These are phyloP conservation scores for Albifimbria verrucaria DNA, from an alignment of 2,329 filamentous ascomycete genomes.

Conservation along the genomic window DNA sequence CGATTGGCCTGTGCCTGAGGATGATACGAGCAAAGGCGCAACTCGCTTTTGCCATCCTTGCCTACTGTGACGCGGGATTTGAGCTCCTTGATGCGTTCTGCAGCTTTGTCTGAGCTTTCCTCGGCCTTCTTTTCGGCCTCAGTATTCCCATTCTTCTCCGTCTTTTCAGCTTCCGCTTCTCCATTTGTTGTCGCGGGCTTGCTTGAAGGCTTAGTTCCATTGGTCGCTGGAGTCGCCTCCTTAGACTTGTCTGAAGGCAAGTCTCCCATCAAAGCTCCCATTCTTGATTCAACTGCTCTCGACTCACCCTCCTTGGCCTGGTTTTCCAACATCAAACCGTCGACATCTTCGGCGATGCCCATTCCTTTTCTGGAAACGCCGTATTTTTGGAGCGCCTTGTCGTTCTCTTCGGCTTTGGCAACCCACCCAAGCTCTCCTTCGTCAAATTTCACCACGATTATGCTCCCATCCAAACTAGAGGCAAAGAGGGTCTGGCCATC, in stretches of 20 bases:
- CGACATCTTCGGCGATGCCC: conserved; percentile 89
- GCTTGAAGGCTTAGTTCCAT: conserved; percentile 45
- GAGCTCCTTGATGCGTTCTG: conserved; percentile 55
- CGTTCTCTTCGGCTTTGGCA: conserved; percentile 81
- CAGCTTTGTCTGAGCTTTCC: conserved; percentile 51
- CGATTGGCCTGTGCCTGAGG: conserved; percentile 80
- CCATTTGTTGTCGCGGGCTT: conserved; percentile 38
- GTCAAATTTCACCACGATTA: conserved; percentile 78
- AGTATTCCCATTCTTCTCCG: conserved; percentile 19
- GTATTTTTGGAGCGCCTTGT: conserved; percentile 89
- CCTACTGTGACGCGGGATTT: conserved; percentile 93
- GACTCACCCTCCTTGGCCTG: conserved; percentile 89
- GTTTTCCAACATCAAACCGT: conserved; percentile 82
- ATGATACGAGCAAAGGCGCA: conserved; percentile 85
- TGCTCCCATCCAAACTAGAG: conserved; percentile 84
- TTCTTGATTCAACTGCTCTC: conserved; percentile 85
- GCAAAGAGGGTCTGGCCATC: conserved; percentile 85
- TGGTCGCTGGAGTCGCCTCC: conserved; percentile 42
- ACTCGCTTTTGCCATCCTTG: conserved; percentile 98
- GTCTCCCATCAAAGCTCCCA: conserved; percentile 98
- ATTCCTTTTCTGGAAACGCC: conserved; percentile 83
- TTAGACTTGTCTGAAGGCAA: conserved; percentile 56
- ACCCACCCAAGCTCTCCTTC: conserved; percentile 87
- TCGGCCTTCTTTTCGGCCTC: conserved; percentile 28
- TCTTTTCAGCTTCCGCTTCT: conserved; percentile 29